A percentile compares a stretch with the other conserved stretches of the same genome.
phyloP scores from a whole-genome alignment of 441 rosid species.

The Raphanus hybrid region DNA sequence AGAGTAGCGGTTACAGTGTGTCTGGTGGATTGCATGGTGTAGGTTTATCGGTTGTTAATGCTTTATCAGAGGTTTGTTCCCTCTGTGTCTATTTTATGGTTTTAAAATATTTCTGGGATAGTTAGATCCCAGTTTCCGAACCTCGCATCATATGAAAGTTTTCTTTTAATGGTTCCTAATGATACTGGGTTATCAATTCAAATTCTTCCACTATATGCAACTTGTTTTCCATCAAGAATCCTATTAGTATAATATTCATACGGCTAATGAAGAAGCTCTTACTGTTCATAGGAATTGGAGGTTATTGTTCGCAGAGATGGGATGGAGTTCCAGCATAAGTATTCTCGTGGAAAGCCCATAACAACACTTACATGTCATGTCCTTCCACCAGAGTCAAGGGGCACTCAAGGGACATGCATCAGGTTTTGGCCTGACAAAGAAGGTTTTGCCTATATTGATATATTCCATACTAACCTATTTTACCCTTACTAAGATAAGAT shows the following conservation, averaged over 20 bases:
- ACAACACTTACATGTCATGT: constrained; percentile 60
- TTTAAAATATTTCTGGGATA: not conserved
- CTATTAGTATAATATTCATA: not conserved
- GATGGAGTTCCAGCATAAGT: constrained; percentile 80
- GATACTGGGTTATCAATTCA: constrained; percentile 15
- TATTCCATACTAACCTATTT: constrained; percentile 1
- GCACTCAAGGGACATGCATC: constrained; percentile 71
- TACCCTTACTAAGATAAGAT: constrained; percentile 16
- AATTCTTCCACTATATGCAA: not conserved
- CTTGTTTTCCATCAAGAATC: not conserved
- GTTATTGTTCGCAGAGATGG: constrained; percentile 94
- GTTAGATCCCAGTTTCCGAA: not conserved
- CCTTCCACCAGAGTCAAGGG: constrained; percentile 69
- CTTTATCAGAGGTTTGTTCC: constrained; percentile 83
- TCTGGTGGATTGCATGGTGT: constrained; percentile 99
- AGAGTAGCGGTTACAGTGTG: constrained; percentile 91
- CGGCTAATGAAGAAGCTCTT: constrained; percentile 20
- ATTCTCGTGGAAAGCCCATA: constrained; percentile 91
- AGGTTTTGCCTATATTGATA: constrained; percentile 52
- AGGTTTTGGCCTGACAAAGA: constrained; percentile 97
- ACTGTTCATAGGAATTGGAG: constrained; percentile 64
- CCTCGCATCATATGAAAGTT: constrained; percentile 1
- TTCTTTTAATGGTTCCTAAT: constrained; percentile 1
- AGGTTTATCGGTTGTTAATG: constrained; percentile 98
- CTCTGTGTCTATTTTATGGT: not conserved